A percentile compares a stretch with the other conserved stretches of the same genome.
phyloP scores from a whole-genome alignment of 768 basidiomycete species.

The Tricholoma saponaceum region DNA sequence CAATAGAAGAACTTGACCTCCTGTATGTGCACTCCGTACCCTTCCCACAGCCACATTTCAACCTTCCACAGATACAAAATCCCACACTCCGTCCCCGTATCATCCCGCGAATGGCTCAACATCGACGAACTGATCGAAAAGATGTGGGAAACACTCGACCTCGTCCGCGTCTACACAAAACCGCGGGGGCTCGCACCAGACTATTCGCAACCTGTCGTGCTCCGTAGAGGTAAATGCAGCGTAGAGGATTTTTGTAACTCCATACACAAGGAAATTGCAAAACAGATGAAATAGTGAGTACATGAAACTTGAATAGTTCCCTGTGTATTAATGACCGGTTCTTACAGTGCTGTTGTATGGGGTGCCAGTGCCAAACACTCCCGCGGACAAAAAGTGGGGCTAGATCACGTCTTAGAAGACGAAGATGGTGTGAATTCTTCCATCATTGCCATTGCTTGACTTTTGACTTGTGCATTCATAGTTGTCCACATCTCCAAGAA shows the following conservation, averaged over 20 bases:
- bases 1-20: conserved; percentile 95
- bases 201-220: conserved; percentile 86
- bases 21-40: conserved; percentile 43
- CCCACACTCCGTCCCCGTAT: conserved; percentile 92
- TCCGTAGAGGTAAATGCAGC: conserved; percentile 58
- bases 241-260: conserved; percentile 90
- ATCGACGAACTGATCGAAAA: conserved; percentile 88
- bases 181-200: conserved; percentile 90
- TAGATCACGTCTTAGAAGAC: conserved; percentile 83
- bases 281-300: conserved; percentile 93
- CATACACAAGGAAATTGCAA: conserved; percentile 96
- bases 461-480: conserved; percentile 16
- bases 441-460: conserved; percentile 1
- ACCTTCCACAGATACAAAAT: conserved; percentile 69
- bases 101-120: conserved; percentile 93
- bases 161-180: conserved; percentile 96
- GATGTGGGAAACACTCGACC: conserved; percentile 92
- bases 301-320: background rate
- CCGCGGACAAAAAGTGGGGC: conserved; percentile 91
- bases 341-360: conserved; percentile 84
- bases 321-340: background rate
- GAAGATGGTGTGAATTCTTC: conserved; percentile 65
- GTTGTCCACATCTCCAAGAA: conserved; percentile 59
- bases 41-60: conserved; percentile 1
- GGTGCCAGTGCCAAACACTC: conserved; percentile 97